These are phyloP conservation scores for Dothideomycetidae sp. DNA, from an alignment of 2,329 filamentous ascomycete genomes.

Conservation along the genomic window DNA sequence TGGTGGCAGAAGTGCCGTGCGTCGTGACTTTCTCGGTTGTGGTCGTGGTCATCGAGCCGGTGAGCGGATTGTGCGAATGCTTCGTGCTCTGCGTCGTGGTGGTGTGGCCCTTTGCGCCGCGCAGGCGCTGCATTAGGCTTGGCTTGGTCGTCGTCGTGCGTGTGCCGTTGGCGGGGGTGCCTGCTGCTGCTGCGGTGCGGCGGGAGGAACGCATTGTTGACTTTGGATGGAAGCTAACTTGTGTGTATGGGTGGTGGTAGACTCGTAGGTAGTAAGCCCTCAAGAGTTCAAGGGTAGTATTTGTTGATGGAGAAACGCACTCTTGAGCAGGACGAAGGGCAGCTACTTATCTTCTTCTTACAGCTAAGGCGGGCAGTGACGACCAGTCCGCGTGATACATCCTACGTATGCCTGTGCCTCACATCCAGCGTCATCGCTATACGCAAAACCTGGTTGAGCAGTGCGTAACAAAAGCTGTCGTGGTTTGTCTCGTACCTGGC, in stretches of 20 bases:
- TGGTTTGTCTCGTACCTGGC: neutral
- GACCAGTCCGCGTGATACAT: neutral
- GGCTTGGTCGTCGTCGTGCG: conserved; percentile 33
- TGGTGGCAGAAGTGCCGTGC: conserved; percentile 16
- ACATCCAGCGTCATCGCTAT: conserved; percentile 5
- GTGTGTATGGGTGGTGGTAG: neutral
- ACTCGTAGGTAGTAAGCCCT: neutral
- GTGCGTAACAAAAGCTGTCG: conserved; percentile 4
- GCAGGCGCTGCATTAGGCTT: conserved; percentile 40
- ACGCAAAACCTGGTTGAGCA: conserved; percentile 5
- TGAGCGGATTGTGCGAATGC: conserved; percentile 29
- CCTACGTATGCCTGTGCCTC: conserved; percentile 1
- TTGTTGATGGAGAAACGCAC: conserved; percentile 1
- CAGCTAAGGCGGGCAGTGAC: neutral
- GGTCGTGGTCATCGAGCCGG: conserved; percentile 26
- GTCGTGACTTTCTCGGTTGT: conserved; percentile 21
- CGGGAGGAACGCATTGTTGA: conserved; percentile 4
- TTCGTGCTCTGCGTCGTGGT: conserved; percentile 28
- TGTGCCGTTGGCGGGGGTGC: conserved; percentile 1
- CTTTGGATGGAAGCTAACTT: neutral
- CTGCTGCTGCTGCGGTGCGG: conserved; percentile 3
- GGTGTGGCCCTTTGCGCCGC: conserved; percentile 29
- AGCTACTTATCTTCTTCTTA: neutral
- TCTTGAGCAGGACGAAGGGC: neutral
- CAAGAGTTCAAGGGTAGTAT: neutral